Evolutionary conservation across 805 yeast species (phyloP), one percentile per base, ranked within the genome.

Genomic region (Candida ascalaphidarum): DNA sequence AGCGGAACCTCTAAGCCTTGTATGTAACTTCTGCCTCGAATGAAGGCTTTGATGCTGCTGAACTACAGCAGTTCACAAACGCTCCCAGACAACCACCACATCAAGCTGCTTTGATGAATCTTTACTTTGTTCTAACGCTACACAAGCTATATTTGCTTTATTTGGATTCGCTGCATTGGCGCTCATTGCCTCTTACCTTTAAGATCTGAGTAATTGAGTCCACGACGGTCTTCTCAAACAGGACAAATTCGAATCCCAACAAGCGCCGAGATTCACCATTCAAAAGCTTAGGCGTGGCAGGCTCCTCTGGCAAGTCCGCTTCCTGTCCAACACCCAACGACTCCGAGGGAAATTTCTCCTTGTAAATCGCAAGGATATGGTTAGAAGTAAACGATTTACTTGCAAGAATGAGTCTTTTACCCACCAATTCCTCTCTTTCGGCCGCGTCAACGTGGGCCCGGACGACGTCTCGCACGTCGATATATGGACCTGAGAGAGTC

Each of bases 391-490:
- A 46, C 11, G 31, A 17, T 8, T 34, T 48, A 18, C 34, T 31
- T 17, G 33, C 26, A 30, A 46, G 31, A 16, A 37, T 30, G 10
- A 61, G 40, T 34, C 70, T 55, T 27, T 62, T 39, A 10, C 56
- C 58, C 16, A 41, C 36, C 14, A 58, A 50, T 13, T 32, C 35
- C 19, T 48, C 50, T 30, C 49, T 56, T 39, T 65, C 68, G 32
- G 71, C 56, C 4, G 79, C 76, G n/a, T 45, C 39, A 11, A 72
- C 40, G 43, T 77, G 84, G 6, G 77, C 74, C 30, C 43, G 44
- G 6, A 82, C 80, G 22, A 71, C 78, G 42, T 77, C 82, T 42
- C 81, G 61, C 4, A 76, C 81, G 46, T 76, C 81, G 7, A 33
- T 29, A 9, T 25, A 37, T 4, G 46, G 52, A 21, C 51, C 61